Evolutionary conservation across 768 basidiomycete species (phyloP).

Genomic region (Lyophyllum shimeji): DNA sequence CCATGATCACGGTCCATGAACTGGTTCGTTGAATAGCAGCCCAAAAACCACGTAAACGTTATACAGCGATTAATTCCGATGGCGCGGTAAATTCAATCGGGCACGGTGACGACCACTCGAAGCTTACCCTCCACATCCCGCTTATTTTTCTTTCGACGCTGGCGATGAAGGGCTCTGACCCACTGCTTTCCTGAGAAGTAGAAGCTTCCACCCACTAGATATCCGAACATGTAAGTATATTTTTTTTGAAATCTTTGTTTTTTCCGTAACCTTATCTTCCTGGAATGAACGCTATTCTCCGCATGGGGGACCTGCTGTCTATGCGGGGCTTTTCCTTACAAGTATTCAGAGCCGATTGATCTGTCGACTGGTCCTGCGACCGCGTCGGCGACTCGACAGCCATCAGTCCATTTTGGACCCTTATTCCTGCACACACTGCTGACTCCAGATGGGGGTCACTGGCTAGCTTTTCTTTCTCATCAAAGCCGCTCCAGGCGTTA

Average conservation of each 20-base stretch:
- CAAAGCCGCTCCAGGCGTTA: background rate
- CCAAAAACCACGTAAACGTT: background rate
- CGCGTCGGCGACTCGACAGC: background rate
- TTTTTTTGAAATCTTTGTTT: background rate
- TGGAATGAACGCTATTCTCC: conserved; percentile 34
- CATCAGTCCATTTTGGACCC: background rate
- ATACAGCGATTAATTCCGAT: background rate
- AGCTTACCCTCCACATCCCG: background rate
- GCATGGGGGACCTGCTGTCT: conserved; percentile 29
- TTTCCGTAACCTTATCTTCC: background rate
- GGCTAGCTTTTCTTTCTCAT: background rate
- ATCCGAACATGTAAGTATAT: conserved; percentile 32
- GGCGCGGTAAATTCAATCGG: background rate
- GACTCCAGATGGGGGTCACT: background rate
- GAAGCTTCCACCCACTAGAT: conserved; percentile 29
- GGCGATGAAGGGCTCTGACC: conserved; percentile 27
- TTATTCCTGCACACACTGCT: background rate
- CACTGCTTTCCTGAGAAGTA: conserved; percentile 27
- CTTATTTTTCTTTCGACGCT: background rate
- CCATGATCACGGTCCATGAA: conserved; percentile 24
- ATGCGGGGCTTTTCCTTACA: conserved; percentile 25
- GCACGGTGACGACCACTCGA: background rate
- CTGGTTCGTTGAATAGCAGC: background rate
- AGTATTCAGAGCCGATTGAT: conserved; percentile 21
- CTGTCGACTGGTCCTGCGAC: conserved; percentile 1